Evolutionary conservation across 2,329 filamentous ascomycete genomes (phyloP).

Genomic region (Fusarium sp.): DNA sequence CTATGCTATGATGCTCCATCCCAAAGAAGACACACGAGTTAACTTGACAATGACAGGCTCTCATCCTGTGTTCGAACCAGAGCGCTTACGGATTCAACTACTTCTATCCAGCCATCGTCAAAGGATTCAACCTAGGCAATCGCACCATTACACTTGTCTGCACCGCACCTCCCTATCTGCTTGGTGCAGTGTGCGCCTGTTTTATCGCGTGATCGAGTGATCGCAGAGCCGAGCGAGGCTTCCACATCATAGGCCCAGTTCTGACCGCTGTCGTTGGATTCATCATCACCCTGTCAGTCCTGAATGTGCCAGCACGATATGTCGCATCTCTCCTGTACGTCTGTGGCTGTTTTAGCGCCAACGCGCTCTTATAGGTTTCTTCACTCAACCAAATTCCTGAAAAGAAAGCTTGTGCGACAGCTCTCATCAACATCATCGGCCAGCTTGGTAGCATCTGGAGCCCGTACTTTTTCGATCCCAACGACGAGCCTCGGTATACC

Average conservation of each 20-base stretch:
- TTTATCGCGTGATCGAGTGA: constrained; percentile 34
- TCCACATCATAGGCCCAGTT: constrained; percentile 32
- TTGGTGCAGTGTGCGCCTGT: not conserved
- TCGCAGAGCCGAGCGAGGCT: constrained; percentile 33
- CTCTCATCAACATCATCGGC: constrained; percentile 34
- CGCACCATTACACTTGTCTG: not conserved
- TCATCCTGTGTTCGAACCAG: too few relatives aligned
- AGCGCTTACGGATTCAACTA: not conserved
- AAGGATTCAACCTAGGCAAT: not conserved
- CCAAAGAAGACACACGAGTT: constrained; percentile 38
- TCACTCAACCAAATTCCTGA: constrained; percentile 40
- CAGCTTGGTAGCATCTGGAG: constrained; percentile 41
- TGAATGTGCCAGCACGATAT: constrained; percentile 32
- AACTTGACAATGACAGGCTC: constrained; percentile 39
- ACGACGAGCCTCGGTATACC: constrained; percentile 38
- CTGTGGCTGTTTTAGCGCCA: constrained; percentile 30
- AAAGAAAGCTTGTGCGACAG: constrained; percentile 40
- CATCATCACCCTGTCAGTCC: constrained; percentile 39
- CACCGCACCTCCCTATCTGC: not conserved
- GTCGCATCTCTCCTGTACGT: constrained; percentile 42
- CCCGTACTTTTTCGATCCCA: constrained; percentile 43
- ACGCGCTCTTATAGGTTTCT: constrained; percentile 29
- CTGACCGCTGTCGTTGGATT: constrained; percentile 34
- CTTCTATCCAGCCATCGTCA: not conserved
- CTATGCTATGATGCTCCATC: too few relatives aligned